A percentile compares a stretch with the other conserved stretches of the same genome.
These are phyloP conservation scores for Syzygium malaccense DNA, from an alignment of 441 rosid species.

Conservation along the genomic window DNA sequence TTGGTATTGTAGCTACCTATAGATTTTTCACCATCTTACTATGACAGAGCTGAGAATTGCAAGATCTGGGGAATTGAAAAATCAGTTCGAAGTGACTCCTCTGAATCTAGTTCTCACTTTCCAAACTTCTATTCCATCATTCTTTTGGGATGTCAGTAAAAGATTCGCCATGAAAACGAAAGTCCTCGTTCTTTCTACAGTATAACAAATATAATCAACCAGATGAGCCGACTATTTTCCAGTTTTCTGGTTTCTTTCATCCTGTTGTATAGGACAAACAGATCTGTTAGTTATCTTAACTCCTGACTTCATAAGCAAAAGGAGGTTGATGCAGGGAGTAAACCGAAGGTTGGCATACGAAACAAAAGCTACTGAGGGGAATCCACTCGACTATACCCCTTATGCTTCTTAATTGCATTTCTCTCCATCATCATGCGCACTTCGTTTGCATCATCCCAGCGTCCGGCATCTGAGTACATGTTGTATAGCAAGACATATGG, in stretches of 20 bases:
- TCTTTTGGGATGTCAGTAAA: neutral
- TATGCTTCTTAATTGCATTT: slow-evolving; percentile 37
- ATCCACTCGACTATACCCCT: slow-evolving; percentile 48
- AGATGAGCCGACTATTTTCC: neutral
- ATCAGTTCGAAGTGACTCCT: neutral
- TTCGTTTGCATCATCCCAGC: slow-evolving; percentile 47
- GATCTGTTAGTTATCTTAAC: neutral
- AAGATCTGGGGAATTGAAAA: neutral
- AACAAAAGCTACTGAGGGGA: neutral
- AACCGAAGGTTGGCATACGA: neutral
- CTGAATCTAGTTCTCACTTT: neutral
- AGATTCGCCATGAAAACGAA: neutral
- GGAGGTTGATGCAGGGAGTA: neutral
- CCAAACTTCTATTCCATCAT: neutral
- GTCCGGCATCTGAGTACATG: slow-evolving; percentile 45
- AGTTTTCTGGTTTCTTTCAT: neutral
- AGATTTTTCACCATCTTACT: neutral
- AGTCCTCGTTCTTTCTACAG: neutral
- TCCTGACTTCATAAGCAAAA: neutral
- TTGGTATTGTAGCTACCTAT: neutral
- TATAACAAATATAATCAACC: neutral
- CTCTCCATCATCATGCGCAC: slow-evolving; percentile 44
- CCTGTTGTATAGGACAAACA: neutral
- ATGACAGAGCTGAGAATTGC: neutral
- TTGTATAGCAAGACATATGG: slow-evolving; percentile 58